Evolutionary conservation across 1,284 basidiomycete genomes (phyloP).

Genomic region (Trametes sp.): DNA sequence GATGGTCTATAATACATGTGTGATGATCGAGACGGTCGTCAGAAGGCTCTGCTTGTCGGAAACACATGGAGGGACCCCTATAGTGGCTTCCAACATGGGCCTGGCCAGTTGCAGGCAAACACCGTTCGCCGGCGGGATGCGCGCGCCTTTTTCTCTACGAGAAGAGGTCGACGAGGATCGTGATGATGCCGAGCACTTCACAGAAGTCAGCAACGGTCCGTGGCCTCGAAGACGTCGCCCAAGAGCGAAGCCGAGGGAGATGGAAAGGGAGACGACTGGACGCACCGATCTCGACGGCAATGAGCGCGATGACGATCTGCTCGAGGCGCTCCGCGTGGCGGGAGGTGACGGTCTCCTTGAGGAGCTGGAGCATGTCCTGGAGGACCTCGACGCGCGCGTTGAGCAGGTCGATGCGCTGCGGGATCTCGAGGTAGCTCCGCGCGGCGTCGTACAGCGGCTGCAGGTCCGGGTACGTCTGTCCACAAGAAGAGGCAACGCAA

Average conservation of each 20-base stretch:
- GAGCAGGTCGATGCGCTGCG: slow-evolving; percentile 91
- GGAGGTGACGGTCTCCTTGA: slow-evolving; percentile 95
- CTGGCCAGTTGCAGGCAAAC: neutral
- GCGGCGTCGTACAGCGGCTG: slow-evolving; percentile 96
- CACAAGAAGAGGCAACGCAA: no score
- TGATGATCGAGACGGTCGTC: neutral
- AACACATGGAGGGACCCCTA: no score
- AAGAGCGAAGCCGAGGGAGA: no score
- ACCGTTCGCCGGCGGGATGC: neutral
- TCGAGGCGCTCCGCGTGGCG: slow-evolving; percentile 94
- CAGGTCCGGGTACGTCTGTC: slow-evolving; percentile 91
- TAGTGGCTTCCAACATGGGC: neutral
- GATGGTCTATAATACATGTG: neutral
- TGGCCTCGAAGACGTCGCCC: neutral
- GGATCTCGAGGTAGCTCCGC: slow-evolving; percentile 93
- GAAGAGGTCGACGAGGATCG: slow-evolving; percentile 75
- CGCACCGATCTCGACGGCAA: slow-evolving; percentile 87
- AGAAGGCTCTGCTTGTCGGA: neutral
- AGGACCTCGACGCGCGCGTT: slow-evolving; percentile 96
- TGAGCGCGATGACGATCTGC: slow-evolving; percentile 93
- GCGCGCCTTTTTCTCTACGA: slow-evolving; percentile 33
- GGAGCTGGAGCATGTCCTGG: slow-evolving; percentile 95
- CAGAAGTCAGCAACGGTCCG: neutral
- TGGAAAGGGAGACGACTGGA: slow-evolving; percentile 16
- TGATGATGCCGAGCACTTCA: slow-evolving; percentile 74